Conservation (phyloP, 495 filamentous ascomycete genomes). For the Penicillium mononematosum region DNA sequence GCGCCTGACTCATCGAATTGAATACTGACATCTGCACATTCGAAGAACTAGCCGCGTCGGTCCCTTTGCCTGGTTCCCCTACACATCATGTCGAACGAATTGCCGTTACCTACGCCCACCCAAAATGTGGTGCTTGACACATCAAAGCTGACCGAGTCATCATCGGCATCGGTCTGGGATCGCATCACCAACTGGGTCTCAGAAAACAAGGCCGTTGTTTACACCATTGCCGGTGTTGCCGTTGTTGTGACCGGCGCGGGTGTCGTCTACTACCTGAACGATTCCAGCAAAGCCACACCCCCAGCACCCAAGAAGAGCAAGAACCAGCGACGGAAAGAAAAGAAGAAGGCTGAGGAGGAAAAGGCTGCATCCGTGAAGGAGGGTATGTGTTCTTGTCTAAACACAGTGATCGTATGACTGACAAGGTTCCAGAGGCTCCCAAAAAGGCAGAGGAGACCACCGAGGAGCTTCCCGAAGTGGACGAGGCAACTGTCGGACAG, state of each 20-base stretch:
- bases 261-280: constrained; percentile 81
- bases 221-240: constrained; percentile 91
- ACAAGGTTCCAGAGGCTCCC: constrained; percentile 37
- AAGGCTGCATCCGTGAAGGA: constrained; percentile 51
- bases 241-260: constrained; percentile 88
- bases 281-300: constrained; percentile 37
- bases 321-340: constrained; percentile 58
- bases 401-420: constrained; percentile 23
- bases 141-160: constrained; percentile 48
- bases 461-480: constrained; percentile 82
- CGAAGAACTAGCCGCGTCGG: constrained; percentile 22
- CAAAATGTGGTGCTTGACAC: constrained; percentile 51
- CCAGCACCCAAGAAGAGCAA: constrained; percentile 55
- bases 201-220: constrained; percentile 91
- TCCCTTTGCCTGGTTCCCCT: constrained; percentile 22
- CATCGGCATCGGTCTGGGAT: constrained; percentile 76
- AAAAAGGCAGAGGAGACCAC: constrained; percentile 61
- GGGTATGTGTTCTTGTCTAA: constrained; percentile 30
- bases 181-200: constrained; percentile 88
- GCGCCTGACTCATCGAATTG: not conserved
- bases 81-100: constrained; percentile 45
- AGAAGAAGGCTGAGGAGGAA: constrained; percentile 69
- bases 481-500: constrained; percentile 68
- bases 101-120: constrained; percentile 39
- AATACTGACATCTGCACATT: constrained; percentile 12